These are phyloP conservation scores for Botryotinia convoluta DNA, from an alignment of 2,329 filamentous ascomycete genomes.

Conservation along the genomic window DNA sequence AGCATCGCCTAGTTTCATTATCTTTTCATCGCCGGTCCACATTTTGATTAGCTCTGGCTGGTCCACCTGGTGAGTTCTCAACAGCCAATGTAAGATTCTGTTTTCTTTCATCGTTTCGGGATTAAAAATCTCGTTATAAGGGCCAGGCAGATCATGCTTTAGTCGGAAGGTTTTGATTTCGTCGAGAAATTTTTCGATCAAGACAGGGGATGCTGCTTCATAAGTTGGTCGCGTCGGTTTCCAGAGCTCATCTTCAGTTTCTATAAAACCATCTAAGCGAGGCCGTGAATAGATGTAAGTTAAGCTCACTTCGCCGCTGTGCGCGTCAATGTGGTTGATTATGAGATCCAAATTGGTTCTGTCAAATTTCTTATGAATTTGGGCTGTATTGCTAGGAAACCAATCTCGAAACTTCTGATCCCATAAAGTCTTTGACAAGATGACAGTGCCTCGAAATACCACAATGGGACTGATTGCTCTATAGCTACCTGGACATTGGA, in stretches of 20 bases:
- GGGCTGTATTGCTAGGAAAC: not conserved
- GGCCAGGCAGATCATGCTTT: not conserved
- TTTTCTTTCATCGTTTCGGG: slow-evolving; percentile 19
- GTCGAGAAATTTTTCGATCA: not conserved
- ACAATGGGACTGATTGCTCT: not conserved
- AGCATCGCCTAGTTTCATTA: slow-evolving; percentile 3
- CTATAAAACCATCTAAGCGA: not conserved
- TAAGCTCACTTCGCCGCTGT: not conserved
- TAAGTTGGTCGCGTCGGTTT: not conserved
- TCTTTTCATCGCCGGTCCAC: not conserved
- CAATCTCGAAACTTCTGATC: not conserved
- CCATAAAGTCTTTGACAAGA: not conserved
- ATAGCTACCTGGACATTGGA: not conserved
- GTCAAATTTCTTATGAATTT: not conserved
- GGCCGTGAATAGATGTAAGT: not conserved
- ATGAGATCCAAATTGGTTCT: not conserved
- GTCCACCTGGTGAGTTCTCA: slow-evolving; percentile 1
- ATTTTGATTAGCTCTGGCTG: not conserved
- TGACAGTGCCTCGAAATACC: not conserved
- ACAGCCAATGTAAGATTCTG: slow-evolving; percentile 25
- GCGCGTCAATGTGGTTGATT: not conserved
- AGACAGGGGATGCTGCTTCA: not conserved
- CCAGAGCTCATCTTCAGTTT: not conserved
- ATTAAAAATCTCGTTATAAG: slow-evolving; percentile 25
- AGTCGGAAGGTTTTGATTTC: slow-evolving; percentile 1